These are phyloP conservation scores for Sphenostylis stenocarpa DNA, from an alignment of 306 rosid species.

Conservation along the genomic window DNA sequence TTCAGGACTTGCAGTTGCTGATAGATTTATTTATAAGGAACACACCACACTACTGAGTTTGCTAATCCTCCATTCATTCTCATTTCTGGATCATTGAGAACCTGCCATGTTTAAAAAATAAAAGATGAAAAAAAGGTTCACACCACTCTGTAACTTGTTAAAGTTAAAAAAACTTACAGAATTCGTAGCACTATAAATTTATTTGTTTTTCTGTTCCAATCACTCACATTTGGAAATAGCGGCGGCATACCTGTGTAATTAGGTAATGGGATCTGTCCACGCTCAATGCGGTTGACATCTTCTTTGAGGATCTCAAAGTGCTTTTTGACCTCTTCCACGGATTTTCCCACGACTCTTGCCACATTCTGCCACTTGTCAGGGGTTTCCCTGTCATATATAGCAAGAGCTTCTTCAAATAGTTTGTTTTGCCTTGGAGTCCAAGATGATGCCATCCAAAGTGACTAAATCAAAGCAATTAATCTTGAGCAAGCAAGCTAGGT, in stretches of 20 bases:
- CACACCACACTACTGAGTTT: background rate
- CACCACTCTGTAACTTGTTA: background rate
- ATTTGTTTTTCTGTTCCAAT: too few species aligned
- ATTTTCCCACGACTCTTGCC: conserved; percentile 65
- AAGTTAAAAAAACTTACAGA: background rate
- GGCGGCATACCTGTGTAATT: conserved; percentile 22
- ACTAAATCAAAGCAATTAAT: background rate
- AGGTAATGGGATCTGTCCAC: conserved; percentile 66
- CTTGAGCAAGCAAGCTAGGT: background rate
- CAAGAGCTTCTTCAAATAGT: conserved; percentile 71
- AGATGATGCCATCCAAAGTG: conserved; percentile 50
- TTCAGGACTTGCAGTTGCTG: background rate
- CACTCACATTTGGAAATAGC: background rate
- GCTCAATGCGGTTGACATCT: conserved; percentile 68
- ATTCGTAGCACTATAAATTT: background rate
- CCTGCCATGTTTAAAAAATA: conserved; percentile 30
- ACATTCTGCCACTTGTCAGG: conserved; percentile 85
- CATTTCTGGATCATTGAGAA: conserved; percentile 24
- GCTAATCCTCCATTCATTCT: conserved; percentile 3
- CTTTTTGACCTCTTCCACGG: conserved; percentile 71
- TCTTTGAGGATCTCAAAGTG: conserved; percentile 76
- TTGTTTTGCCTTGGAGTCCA: conserved; percentile 77
- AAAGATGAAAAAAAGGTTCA: background rate
- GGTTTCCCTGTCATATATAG: conserved; percentile 67
- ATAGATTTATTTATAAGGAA: background rate